phyloP scores from a whole-genome alignment of 352 stramenopile genomes.

The Pythium pyrilobum region DNA sequence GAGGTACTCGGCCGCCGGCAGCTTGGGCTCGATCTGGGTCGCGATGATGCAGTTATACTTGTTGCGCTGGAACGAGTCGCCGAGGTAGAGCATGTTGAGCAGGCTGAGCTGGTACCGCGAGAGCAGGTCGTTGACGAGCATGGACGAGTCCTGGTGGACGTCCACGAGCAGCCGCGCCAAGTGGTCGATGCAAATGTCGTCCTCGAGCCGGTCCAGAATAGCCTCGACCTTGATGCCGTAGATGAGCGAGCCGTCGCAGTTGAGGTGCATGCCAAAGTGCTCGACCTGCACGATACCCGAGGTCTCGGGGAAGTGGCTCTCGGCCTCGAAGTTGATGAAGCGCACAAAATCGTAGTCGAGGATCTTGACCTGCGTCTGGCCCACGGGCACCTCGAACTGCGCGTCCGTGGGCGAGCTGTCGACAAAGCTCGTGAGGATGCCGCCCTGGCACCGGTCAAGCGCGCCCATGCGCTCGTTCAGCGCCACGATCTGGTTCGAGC shows the following conservation, averaged over 20 bases:
- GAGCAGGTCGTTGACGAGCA: slow-evolving; percentile 95
- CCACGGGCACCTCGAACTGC: slow-evolving; percentile 84
- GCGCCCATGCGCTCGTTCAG: slow-evolving; percentile 97
- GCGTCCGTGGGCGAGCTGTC: slow-evolving; percentile 80
- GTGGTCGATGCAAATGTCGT: slow-evolving; percentile 97
- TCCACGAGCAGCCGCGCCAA: slow-evolving; percentile 95
- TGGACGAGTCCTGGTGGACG: slow-evolving; percentile 94
- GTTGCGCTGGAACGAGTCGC: slow-evolving; percentile 92
- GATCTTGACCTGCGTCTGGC: slow-evolving; percentile 94
- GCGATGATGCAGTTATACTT: slow-evolving; percentile 98
- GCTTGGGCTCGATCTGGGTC: slow-evolving; percentile 94
- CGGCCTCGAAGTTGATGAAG: slow-evolving; percentile 98
- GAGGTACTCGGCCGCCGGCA: slow-evolving; percentile 94
- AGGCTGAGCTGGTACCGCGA: slow-evolving; percentile 95
- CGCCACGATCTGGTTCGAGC: slow-evolving; percentile 96
- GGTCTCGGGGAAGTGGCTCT: slow-evolving; percentile 95
- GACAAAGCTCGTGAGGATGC: slow-evolving; percentile 93
- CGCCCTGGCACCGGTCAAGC: slow-evolving; percentile 94
- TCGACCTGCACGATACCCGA: slow-evolving; percentile 94
- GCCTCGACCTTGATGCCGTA: slow-evolving; percentile 92
- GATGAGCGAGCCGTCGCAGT: slow-evolving; percentile 72
- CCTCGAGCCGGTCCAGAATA: slow-evolving; percentile 94
- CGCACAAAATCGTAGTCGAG: slow-evolving; percentile 97
- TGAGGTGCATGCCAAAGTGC: slow-evolving; percentile 92
- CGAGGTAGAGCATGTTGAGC: slow-evolving; percentile 94